Evolutionary conservation across 1,284 basidiomycete genomes (phyloP), one percentile per base, ranked within the genome.

Genomic region (Fomitopsis palustris): DNA sequence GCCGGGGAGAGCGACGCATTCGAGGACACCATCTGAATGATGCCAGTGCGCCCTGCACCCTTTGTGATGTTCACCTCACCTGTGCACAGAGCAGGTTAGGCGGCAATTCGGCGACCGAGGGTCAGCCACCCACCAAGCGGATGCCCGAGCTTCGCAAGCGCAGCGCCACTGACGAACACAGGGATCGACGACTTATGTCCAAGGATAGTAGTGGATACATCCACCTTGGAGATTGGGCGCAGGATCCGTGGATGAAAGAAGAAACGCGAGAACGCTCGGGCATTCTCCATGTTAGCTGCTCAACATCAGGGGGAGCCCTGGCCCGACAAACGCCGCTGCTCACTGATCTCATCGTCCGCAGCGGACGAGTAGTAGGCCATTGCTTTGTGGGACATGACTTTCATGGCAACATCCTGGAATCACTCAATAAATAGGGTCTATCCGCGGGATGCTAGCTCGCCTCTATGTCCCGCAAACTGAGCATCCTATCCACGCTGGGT

Each of bases 111-210:
- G 6, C 19, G 43, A 4, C 58, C 53, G 19, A 43, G 35, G 16
- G 52, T 42, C 10, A n/a, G 55, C 65, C 10, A 29, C 45, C 54
- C 65, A 81, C 85, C 84, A 37, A 85, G 76, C 2, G 95, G 95
- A 70, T 97, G 95, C 1, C 94, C 94, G 3, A 96, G 80, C 67
- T 90, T 90, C n/a, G 93, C 94, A 63, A 96, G 86, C 4, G 93
- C 95, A 23, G 90, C 91, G 14, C 90, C 93, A 49, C 86, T 87
- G 53, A 94, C 92, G 73, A 95, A 96, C 17, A 96, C 78, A 0
- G 93, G 93, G 59, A 95, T 82, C 1, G 84, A 79, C n/a, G 87
- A 87, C 55, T 79, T 79, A 70, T 82, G 83, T 7, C 92, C 92
- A 53, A 95, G 80, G 61, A 96, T 88, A 8, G 79, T 86, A 1